Evolutionary conservation across 1,284 basidiomycete species (phyloP).

Genomic region (Leccinum pachyderme): DNA sequence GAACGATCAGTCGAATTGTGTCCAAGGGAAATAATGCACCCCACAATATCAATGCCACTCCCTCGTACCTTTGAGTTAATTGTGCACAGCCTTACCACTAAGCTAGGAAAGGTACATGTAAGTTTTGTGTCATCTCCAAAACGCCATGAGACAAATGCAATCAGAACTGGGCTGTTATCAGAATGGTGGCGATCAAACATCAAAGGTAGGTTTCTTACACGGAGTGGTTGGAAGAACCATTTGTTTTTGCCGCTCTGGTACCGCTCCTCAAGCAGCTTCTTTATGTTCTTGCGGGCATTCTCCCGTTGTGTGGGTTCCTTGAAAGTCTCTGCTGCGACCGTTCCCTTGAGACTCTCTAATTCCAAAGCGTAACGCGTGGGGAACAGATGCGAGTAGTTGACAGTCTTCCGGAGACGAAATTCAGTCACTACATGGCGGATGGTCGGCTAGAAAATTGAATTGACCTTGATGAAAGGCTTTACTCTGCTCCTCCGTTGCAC

Average conservation of each 20-base stretch:
- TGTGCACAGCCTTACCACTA: background rate
- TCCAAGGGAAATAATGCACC: background rate
- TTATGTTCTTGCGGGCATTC: constrained; percentile 93
- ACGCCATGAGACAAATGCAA: constrained; percentile 12
- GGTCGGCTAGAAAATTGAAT: constrained; percentile 24
- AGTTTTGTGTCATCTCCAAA: constrained; percentile 26
- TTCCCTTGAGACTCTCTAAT: constrained; percentile 88
- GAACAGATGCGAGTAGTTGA: constrained; percentile 98
- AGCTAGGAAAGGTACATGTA: constrained; percentile 26
- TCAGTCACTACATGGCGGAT: background rate
- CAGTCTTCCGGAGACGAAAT: constrained; percentile 44
- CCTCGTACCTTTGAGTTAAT: background rate
- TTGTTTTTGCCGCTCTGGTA: constrained; percentile 91
- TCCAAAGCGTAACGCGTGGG: constrained; percentile 96
- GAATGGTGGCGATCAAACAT: background rate
- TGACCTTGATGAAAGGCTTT: constrained; percentile 98
- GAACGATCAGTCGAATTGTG: background rate
- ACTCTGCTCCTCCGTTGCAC: constrained; percentile 88
- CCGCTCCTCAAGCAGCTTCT: constrained; percentile 92
- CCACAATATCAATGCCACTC: background rate
- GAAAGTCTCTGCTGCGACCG: constrained; percentile 84
- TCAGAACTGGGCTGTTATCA: constrained; percentile 25
- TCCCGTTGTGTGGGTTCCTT: constrained; percentile 93
- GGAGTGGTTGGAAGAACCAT: constrained; percentile 88
- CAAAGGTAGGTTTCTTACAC: constrained; percentile 47